phyloP scores from a whole-genome alignment of 345 rosid genomes.

The Dimocarpus longan region DNA sequence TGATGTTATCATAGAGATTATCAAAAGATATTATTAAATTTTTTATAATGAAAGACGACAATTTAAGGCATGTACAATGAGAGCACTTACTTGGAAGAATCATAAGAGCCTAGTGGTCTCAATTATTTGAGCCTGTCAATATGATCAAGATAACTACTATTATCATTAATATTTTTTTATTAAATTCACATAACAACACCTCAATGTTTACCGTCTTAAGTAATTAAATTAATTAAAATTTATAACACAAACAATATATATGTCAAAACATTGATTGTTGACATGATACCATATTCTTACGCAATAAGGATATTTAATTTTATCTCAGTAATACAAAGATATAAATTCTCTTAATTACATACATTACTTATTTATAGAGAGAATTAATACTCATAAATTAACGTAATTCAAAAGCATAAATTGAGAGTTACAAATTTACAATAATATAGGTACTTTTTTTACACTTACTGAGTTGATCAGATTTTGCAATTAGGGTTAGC shows the following conservation, averaged over 20 bases:
- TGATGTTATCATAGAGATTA: conserved; percentile 35
- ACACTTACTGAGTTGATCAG: neutral
- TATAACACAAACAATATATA: neutral
- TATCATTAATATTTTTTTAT: neutral
- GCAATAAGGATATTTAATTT: conserved; percentile 3
- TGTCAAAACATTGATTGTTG: conserved; percentile 11
- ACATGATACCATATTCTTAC: conserved; percentile 7
- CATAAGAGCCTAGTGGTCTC: conserved; percentile 19
- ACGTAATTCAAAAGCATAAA: neutral
- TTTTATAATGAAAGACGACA: conserved; percentile 22
- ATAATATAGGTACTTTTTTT: neutral
- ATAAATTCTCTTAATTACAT: neutral
- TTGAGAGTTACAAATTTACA: neutral
- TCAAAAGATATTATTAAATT: conserved; percentile 19
- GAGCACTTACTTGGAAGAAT: conserved; percentile 33
- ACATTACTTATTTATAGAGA: no score
- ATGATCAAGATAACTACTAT: conserved; percentile 14
- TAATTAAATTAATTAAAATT: neutral
- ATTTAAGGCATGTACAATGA: conserved; percentile 29
- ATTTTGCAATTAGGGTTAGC: conserved; percentile 2
- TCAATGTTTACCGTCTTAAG: conserved; percentile 10
- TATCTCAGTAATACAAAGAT: neutral
- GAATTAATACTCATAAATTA: no score
- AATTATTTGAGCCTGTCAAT: conserved; percentile 30
- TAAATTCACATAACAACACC: conserved; percentile 10